Base-by-base conservation (phyloP, 441 rosid species). In the Bruguiera hainesii region DNA sequence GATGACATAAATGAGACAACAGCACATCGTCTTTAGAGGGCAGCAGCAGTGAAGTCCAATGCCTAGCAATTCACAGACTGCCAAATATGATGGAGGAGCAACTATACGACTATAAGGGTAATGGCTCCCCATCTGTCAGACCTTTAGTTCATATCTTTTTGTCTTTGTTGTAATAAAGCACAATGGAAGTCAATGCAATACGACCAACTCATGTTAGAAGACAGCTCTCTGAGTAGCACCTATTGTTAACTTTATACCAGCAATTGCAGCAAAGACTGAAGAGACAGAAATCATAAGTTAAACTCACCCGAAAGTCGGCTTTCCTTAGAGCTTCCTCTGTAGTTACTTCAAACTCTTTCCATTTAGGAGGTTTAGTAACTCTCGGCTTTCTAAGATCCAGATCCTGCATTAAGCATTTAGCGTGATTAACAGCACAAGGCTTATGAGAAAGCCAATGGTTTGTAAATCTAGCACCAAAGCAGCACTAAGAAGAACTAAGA, bases 291-390 rank as follows among this genome's bases (percentile, higher is more conserved):
- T 18, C 20, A 51, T 37, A 67, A 21, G 48, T 20, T 42, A 78
- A 65, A 72, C 94, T 84, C 78, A 90, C 98, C 94, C 97, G 81
- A 78, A 93, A 93, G 81, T 93, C 96, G 65, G 97, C 98, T 66
- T 82, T 82, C 67, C 39, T 60, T 61, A 93, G 77, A 75, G 80
- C 98, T 79, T 87, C 93, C 46, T 70, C 73, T 0, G 97, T 90
- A 42, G 94, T 84, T 61, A 84, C 75, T 65, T 82, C 76, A 73
- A 84, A 75, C 65, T 82, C 81, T 18, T 0, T 11, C 42, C 68
- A 74, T 71, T 23, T 75, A 19, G 52, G 6, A 67, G 79, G 75
- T 49, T 55, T 84, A 20, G 64, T 72, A 35, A 66, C 70, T 26
- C 79, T 78, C 52, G 82, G 87, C 73, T 55, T 86, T 61, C 7